Evolutionary conservation across 805 yeast species (phyloP).

Genomic region (Priceomyces castillae): DNA sequence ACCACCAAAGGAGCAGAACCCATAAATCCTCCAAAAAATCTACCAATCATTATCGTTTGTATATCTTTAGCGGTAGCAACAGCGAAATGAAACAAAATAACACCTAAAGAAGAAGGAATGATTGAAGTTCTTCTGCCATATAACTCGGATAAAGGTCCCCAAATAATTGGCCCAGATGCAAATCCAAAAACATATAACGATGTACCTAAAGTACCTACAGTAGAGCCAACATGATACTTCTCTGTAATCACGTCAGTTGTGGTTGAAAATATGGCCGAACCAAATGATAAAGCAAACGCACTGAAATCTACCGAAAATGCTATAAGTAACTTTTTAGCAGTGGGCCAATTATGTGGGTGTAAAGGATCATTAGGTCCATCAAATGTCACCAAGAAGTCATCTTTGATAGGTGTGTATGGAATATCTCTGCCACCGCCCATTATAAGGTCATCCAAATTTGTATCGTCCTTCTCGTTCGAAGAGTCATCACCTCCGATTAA

Average conservation of each 20-base stretch:
- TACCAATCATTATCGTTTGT: constrained; percentile 67
- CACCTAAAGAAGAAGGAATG: constrained; percentile 39
- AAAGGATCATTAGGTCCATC: constrained; percentile 18
- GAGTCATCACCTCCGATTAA: constrained; percentile 27
- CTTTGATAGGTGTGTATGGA: not conserved
- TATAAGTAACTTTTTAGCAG: constrained; percentile 21
- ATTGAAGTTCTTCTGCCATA: constrained; percentile 37
- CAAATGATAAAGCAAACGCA: constrained; percentile 23
- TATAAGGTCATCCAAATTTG: constrained; percentile 16
- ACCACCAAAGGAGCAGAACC: constrained; percentile 82
- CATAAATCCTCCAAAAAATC: constrained; percentile 70
- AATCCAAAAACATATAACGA: constrained; percentile 78
- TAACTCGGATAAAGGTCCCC: constrained; percentile 48
- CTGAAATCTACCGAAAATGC: constrained; percentile 45
- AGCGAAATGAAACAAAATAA: constrained; percentile 32
- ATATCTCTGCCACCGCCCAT: constrained; percentile 16
- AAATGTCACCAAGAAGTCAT: constrained; percentile 10
- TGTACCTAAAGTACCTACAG: constrained; percentile 68
- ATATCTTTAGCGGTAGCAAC: constrained; percentile 69
- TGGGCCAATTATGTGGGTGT: constrained; percentile 36
- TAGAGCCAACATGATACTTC: constrained; percentile 55
- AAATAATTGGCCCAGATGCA: constrained; percentile 85
- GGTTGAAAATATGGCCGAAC: constrained; percentile 71
- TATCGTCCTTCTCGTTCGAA: constrained; percentile 20
- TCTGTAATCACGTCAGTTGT: constrained; percentile 47